Evolutionary conservation across 306 rosid genomes (phyloP).

Genomic region (Lupinus albus): DNA sequence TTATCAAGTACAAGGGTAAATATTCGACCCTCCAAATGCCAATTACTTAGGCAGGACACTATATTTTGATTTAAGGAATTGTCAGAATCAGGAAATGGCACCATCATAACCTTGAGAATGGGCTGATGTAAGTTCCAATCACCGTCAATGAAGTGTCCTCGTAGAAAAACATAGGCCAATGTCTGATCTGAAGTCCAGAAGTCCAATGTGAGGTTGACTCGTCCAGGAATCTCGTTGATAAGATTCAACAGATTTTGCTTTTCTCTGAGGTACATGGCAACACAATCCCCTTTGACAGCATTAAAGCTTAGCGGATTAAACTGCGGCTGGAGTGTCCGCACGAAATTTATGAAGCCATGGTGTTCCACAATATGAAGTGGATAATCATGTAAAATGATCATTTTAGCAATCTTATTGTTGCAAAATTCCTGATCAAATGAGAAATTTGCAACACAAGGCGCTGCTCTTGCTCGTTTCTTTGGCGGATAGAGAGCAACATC

Average conservation of each 20-base stretch:
- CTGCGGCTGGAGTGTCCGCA: constrained; percentile 71
- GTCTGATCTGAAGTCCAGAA: constrained; percentile 76
- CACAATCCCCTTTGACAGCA: constrained; percentile 66
- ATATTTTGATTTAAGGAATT: constrained; percentile 64
- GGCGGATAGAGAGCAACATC: constrained; percentile 47
- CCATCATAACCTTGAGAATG: constrained; percentile 71
- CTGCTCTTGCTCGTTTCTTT: constrained; percentile 51
- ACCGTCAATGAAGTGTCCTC: constrained; percentile 79
- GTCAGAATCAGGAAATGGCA: constrained; percentile 67
- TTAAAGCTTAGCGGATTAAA: constrained; percentile 59
- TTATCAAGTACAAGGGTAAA: constrained; percentile 68
- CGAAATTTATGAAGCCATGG: constrained; percentile 69
- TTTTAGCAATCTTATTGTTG: constrained; percentile 67
- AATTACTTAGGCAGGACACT: constrained; percentile 61
- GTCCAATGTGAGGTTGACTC: constrained; percentile 79
- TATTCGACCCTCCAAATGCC: constrained; percentile 78
- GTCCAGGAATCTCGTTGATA: constrained; percentile 69
- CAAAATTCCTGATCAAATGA: constrained; percentile 71
- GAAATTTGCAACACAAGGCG: constrained; percentile 44
- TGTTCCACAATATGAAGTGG: constrained; percentile 97
- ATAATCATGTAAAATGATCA: constrained; percentile 85
- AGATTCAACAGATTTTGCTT: constrained; percentile 69
- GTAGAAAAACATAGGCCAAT: constrained; percentile 69
- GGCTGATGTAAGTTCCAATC: constrained; percentile 83
- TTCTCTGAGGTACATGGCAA: constrained; percentile 63